Percentiles rank a stretch among this genome's conserved stretches.
Evolutionary conservation across 2,329 filamentous ascomycete genomes (phyloP).

Genomic region (Fusarium protoensiforme): DNA sequence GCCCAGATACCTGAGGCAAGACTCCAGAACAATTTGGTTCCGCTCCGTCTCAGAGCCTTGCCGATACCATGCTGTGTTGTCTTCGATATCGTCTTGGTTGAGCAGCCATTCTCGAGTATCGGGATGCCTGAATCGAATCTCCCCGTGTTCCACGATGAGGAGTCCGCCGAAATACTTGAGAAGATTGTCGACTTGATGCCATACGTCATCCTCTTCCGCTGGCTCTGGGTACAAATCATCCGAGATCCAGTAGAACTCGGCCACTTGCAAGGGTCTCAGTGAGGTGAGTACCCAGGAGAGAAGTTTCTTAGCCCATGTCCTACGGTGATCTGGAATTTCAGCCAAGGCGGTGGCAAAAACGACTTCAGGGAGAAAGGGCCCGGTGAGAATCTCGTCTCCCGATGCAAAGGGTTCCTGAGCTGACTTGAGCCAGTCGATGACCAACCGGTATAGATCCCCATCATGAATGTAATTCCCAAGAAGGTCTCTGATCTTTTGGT

Average conservation of each 20-base stretch:
- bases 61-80: neutral
- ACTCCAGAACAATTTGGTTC: neutral
- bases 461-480: neutral
- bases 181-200: neutral
- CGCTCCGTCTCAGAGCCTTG: neutral
- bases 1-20: neutral
- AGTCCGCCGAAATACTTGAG: neutral
- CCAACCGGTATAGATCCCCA: neutral
- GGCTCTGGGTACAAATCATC: neutral
- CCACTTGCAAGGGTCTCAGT: neutral
- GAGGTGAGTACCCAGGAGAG: constrained; percentile 1
- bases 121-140: constrained; percentile 8
- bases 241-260: constrained; percentile 1
- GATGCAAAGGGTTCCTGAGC: neutral
- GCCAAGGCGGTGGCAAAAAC: neutral
- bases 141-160: neutral
- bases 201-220: too few relatives aligned
- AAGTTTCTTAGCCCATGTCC: neutral
- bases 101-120: neutral
- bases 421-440: neutral
- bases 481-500: neutral
- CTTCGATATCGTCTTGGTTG: neutral
- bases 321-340: neutral
- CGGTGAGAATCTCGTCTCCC: neutral
- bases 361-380: neutral